Percentiles rank a stretch among this genome's conserved stretches.
Conservation (phyloP, 306 rosid species). For the Cercis canadensis region DNA sequence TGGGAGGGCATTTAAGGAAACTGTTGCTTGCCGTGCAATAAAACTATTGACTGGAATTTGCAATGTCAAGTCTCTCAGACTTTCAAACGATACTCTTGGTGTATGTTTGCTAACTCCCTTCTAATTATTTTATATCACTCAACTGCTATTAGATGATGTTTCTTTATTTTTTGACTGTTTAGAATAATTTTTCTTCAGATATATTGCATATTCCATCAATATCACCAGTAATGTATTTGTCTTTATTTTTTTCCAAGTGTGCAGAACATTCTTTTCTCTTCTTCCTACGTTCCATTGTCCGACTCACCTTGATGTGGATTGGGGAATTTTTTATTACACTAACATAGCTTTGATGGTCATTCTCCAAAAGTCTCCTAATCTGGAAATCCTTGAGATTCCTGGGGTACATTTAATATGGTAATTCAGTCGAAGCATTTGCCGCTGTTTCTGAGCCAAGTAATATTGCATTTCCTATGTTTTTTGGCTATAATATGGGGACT, state of each 20-base stretch:
- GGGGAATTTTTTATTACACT: neutral
- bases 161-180: neutral
- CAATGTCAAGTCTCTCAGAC: slow-evolving; percentile 16
- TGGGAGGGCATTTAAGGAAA: too few relatives aligned
- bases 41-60: slow-evolving; percentile 29
- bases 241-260: neutral
- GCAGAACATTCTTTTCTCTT: neutral
- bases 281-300: slow-evolving; percentile 29
- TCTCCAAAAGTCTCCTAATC: slow-evolving; percentile 36
- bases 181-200: neutral
- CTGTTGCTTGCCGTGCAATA: neutral
- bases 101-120: slow-evolving; percentile 3
- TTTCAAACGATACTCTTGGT: slow-evolving; percentile 26
- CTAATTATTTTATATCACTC: neutral
- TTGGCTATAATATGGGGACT: slow-evolving; percentile 27
- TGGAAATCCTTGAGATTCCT: slow-evolving; percentile 25
- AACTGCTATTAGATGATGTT: too few relatives aligned
- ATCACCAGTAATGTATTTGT: neutral
- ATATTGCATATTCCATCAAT: neutral
- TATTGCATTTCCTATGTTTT: neutral
- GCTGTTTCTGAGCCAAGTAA: neutral
- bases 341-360: slow-evolving; percentile 15
- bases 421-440: neutral
- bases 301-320: slow-evolving; percentile 28
- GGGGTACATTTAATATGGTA: slow-evolving; percentile 6